phyloP scores from a whole-genome alignment of 2,329 filamentous ascomycete species.

The Exophiala aquamarina region DNA sequence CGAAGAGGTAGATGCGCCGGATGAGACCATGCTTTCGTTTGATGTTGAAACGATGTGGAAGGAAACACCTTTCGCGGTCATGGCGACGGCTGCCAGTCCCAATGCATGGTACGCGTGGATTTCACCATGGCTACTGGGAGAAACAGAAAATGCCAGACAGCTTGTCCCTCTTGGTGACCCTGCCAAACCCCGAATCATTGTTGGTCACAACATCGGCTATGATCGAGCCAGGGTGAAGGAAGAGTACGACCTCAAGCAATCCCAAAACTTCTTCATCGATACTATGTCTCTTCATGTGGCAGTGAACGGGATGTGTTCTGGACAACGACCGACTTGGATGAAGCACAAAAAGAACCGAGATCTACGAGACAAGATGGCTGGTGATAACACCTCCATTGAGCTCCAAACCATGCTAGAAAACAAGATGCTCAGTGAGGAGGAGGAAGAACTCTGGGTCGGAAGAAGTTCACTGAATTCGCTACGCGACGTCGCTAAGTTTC shows the following conservation, averaged over 20 bases:
- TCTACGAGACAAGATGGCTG: slow-evolving; percentile 74
- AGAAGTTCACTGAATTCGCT: slow-evolving; percentile 93
- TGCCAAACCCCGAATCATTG: slow-evolving; percentile 69
- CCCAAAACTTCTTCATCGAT: slow-evolving; percentile 83
- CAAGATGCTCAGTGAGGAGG: slow-evolving; percentile 70
- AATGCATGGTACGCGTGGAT: slow-evolving; percentile 97
- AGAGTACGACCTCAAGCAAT: slow-evolving; percentile 82
- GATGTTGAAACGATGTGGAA: slow-evolving; percentile 98
- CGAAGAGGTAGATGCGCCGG: slow-evolving; percentile 73
- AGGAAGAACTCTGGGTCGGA: slow-evolving; percentile 94
- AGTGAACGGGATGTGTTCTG: slow-evolving; percentile 98
- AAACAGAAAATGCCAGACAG: slow-evolving; percentile 74
- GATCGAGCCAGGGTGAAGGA: slow-evolving; percentile 85
- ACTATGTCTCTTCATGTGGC: slow-evolving; percentile 98
- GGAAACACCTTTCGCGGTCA: slow-evolving; percentile 85
- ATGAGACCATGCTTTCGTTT: slow-evolving; percentile 82
- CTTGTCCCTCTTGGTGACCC: slow-evolving; percentile 84
- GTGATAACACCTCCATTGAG: slow-evolving; percentile 68
- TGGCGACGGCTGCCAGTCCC: slow-evolving; percentile 90
- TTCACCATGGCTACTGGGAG: slow-evolving; percentile 88
- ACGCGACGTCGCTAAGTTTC: slow-evolving; percentile 93
- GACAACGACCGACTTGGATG: slow-evolving; percentile 95
- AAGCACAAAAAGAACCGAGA: slow-evolving; percentile 91
- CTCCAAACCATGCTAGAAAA: slow-evolving; percentile 69
- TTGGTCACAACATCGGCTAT: slow-evolving; percentile 95